Conservation (phyloP, 2,329 filamentous ascomycete species). For the Talaromyces pinophilus region DNA sequence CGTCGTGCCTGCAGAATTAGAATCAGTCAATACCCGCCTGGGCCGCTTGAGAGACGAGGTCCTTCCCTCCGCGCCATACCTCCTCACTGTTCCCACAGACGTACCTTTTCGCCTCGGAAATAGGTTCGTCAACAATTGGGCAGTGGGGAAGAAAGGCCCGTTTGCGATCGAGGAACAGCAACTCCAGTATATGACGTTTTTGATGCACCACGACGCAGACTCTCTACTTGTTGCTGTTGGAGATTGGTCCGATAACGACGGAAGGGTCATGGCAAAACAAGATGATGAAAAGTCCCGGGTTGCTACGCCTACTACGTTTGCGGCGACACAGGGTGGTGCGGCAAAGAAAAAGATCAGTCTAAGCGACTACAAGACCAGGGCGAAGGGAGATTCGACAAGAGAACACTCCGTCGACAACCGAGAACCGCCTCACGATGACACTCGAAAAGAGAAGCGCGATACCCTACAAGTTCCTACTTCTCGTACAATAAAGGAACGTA, state of each 20-base stretch:
- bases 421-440: neutral
- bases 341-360: conserved; percentile 64
- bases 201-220: conserved; percentile 59
- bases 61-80: conserved; percentile 48
- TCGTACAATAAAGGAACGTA: conserved; percentile 14
- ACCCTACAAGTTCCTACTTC: conserved; percentile 25
- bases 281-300: conserved; percentile 38
- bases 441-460: conserved; percentile 28
- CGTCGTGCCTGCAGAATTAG: conserved; percentile 30
- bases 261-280: conserved; percentile 48
- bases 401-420: conserved; percentile 6
- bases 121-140: conserved; percentile 50
- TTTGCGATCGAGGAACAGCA: conserved; percentile 59
- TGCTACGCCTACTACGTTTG: conserved; percentile 17
- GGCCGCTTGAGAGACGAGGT: conserved; percentile 44
- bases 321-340: conserved; percentile 41
- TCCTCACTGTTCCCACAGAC: conserved; percentile 50
- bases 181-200: conserved; percentile 64
- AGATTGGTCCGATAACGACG: conserved; percentile 55
- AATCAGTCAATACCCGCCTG: conserved; percentile 40
- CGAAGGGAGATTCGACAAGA: conserved; percentile 32
- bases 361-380: conserved; percentile 62
- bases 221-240: conserved; percentile 55
- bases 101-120: conserved; percentile 47
- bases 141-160: conserved; percentile 51